Percentiles rank a stretch among this genome's conserved stretches.
Evolutionary conservation across 805 yeast species (phyloP).

Genomic region (Candida broadrunensis): DNA sequence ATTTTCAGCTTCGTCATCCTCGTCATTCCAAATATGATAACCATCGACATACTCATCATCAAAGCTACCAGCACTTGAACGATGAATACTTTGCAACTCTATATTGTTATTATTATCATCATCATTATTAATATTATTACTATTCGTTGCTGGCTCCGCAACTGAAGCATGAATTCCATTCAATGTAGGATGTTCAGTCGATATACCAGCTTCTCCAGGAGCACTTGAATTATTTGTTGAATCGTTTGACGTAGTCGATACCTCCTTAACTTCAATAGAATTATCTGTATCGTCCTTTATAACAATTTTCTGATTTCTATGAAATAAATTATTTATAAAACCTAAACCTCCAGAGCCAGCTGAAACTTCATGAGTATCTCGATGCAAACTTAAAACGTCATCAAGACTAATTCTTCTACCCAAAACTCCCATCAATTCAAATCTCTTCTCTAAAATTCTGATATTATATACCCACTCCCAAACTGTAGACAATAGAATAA

Average conservation of each 20-base stretch:
- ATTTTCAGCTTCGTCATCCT: constrained; percentile 5
- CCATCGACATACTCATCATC: constrained; percentile 26
- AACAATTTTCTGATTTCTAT: constrained; percentile 1
- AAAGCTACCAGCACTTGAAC: constrained; percentile 9
- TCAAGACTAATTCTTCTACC: constrained; percentile 58
- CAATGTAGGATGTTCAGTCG: too few relatives aligned
- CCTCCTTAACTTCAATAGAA: constrained; percentile 3
- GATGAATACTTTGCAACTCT: neutral
- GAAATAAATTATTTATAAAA: neutral
- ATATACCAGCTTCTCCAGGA: too few relatives aligned
- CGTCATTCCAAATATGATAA: constrained; percentile 19
- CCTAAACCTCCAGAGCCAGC: neutral
- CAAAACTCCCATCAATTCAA: constrained; percentile 55
- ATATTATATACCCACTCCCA: constrained; percentile 70
- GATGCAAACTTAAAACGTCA: constrained; percentile 21
- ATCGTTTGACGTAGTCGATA: constrained; percentile 1
- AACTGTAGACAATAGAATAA: constrained; percentile 49
- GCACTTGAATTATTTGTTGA: neutral
- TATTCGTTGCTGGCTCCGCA: neutral
- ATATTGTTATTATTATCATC: neutral
- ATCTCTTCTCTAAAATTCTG: constrained; percentile 44
- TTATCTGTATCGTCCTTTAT: constrained; percentile 5
- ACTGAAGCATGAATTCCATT: too few relatives aligned
- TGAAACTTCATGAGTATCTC: constrained; percentile 1
- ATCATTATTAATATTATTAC: neutral